These are phyloP conservation scores for Dryas drummondii DNA, from an alignment of 306 rosid genomes.

Conservation along the genomic window DNA sequence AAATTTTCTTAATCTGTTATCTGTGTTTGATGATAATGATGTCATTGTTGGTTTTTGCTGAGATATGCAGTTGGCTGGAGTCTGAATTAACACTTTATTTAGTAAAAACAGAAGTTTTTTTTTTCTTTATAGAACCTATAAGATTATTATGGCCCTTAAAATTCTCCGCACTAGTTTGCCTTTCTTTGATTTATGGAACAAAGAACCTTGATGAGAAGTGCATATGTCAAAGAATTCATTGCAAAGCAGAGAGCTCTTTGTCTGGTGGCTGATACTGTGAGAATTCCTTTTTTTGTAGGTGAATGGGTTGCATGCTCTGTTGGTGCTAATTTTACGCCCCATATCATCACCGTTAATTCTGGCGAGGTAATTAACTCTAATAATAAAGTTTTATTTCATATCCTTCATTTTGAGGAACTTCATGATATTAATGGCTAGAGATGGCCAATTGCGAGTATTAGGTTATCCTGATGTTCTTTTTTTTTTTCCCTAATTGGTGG, in stretches of 20 bases:
- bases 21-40: background rate
- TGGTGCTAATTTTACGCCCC: conserved; percentile 93
- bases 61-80: background rate
- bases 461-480: conserved; percentile 9
- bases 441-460: conserved; percentile 7
- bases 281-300: conserved; percentile 43
- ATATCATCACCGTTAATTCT: conserved; percentile 78
- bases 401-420: conserved; percentile 6
- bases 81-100: background rate
- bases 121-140: background rate
- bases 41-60: background rate
- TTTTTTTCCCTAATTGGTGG: background rate
- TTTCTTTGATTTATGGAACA: background rate
- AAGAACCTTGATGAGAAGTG: background rate
- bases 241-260: background rate
- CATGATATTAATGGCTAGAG: background rate
- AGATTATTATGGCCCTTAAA: background rate
- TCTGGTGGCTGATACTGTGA: conserved; percentile 13
- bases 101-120: background rate
- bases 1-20: background rate
- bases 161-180: background rate
- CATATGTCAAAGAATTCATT: background rate
- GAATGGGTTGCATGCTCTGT: conserved; percentile 90
- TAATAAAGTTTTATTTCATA: conserved; percentile 13
- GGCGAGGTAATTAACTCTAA: conserved; percentile 70